phyloP scores from a whole-genome alignment of 805 yeast genomes.

The Lipomyces anomalus region DNA sequence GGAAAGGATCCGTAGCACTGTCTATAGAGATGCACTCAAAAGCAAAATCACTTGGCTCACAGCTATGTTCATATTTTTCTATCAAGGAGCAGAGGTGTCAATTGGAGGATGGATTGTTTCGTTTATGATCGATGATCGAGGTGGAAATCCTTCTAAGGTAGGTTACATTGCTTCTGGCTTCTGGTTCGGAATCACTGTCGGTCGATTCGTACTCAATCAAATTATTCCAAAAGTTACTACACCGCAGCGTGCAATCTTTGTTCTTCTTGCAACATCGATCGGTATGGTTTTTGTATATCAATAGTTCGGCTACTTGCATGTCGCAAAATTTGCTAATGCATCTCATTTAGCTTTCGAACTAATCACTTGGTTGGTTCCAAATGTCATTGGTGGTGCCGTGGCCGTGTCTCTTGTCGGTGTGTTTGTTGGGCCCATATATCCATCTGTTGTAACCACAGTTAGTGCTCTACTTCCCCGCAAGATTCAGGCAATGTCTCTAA shows the following conservation, averaged over 20 bases:
- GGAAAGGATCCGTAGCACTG: neutral
- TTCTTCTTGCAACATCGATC: slow-evolving; percentile 34
- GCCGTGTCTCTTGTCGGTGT: slow-evolving; percentile 48
- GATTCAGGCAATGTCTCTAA: slow-evolving; percentile 62
- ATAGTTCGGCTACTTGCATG: no score
- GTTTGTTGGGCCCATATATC: slow-evolving; percentile 64
- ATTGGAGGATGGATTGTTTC: slow-evolving; percentile 70
- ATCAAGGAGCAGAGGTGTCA: slow-evolving; percentile 65
- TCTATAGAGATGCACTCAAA: slow-evolving; percentile 7
- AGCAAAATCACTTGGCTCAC: slow-evolving; percentile 37
- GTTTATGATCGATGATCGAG: slow-evolving; percentile 50
- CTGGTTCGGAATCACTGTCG: slow-evolving; percentile 66
- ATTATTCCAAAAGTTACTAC: slow-evolving; percentile 12
- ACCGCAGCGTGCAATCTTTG: slow-evolving; percentile 35
- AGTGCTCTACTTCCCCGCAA: slow-evolving; percentile 55
- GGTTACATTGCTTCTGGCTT: slow-evolving; percentile 65
- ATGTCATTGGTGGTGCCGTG: slow-evolving; percentile 42
- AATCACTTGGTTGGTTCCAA: slow-evolving; percentile 47
- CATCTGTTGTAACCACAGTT: slow-evolving; percentile 62
- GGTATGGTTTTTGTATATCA: no score
- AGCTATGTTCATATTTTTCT: slow-evolving; percentile 51
- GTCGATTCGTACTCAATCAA: slow-evolving; percentile 45
- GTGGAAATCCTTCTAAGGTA: slow-evolving; percentile 42
- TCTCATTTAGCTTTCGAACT: slow-evolving; percentile 37
- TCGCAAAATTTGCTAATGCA: no score